Base-by-base conservation (phyloP, 2,329 filamentous ascomycete genomes). In the Chrysoporthe puriensis region DNA sequence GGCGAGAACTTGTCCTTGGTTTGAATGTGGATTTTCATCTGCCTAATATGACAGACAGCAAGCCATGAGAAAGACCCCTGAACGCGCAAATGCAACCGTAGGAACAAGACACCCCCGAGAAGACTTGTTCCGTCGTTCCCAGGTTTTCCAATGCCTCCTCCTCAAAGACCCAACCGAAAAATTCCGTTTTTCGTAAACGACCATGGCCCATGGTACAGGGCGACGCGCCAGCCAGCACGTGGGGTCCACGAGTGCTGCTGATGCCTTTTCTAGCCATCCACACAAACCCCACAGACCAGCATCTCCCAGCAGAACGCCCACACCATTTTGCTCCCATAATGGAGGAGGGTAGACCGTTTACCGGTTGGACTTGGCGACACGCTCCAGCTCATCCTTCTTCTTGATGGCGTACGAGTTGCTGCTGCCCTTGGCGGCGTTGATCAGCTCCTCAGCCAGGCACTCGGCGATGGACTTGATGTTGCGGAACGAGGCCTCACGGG, bases 331-430 rank as follows among this genome's bases (percentile, higher is more conserved):
- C 63, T 57, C 42, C 63, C 54, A 44, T 32, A 57, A 46, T 40
- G 57, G 62, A 69, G 59, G 43, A 62, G 54, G 16, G 64, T 68
- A 67, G 66, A 69, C 71, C 63, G 73, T 94, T 94, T 98, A 99
- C 91, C 96, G 93, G 91, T 99, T 99, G 90, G 90, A 93, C 93
- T 99, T 99, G 86, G 96, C 96, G 79, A 99, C 96, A 96, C 96
- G 96, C 92, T 99, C 96, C 87, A 99, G 86, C 92, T 99, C 96
- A 85, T 99, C 96, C 95, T 99, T 99, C 94, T 99, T 99, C 94
- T 99, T 99, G 91, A 99, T 99, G 80, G 96, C 96, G 84, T 98
- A 99, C 77, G 94, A 97, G 94, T 99, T 99, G 87, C 92, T 96
- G 91, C 92, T 96, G 81, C 96, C 96, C 93, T 99, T 99, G 84